Evolutionary conservation across 148 eudicot species (phyloP).

Genomic region (Bassia scoparia): DNA sequence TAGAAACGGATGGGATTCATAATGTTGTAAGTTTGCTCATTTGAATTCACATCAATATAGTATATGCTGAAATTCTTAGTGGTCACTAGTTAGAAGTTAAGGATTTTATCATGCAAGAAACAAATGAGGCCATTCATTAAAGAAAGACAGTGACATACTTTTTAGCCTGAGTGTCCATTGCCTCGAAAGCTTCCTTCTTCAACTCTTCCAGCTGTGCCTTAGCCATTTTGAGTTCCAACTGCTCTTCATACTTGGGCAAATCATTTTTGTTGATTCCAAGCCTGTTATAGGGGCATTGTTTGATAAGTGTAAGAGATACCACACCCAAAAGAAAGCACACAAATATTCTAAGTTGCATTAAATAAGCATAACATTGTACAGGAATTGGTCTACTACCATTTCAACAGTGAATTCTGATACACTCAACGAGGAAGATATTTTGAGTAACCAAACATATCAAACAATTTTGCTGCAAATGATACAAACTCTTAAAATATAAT

Average conservation of each 20-base stretch:
- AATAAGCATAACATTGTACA: neutral
- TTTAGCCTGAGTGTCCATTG: constrained; percentile 92
- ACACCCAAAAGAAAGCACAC: neutral
- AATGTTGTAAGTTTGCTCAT: neutral
- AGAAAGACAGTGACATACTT: constrained; percentile 43
- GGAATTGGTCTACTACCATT: neutral
- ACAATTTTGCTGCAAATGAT: neutral
- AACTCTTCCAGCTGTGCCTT: constrained; percentile 86
- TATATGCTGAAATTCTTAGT: no score
- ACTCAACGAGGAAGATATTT: neutral
- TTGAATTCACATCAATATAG: neutral
- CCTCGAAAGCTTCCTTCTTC: constrained; percentile 81
- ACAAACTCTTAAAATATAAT: no score
- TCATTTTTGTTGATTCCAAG: constrained; percentile 76
- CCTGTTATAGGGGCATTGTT: constrained; percentile 33
- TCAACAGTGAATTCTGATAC: neutral
- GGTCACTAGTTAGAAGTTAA: neutral
- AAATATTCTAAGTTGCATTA: neutral
- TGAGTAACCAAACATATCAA: neutral
- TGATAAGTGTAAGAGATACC: neutral
- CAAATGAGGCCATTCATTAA: neutral
- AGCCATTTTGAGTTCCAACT: constrained; percentile 77
- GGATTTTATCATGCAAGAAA: neutral
- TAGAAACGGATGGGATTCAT: neutral
- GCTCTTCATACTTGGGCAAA: constrained; percentile 78